Conservation (phyloP, 2,329 filamentous ascomycete species). For the Exophiala sideris region DNA sequence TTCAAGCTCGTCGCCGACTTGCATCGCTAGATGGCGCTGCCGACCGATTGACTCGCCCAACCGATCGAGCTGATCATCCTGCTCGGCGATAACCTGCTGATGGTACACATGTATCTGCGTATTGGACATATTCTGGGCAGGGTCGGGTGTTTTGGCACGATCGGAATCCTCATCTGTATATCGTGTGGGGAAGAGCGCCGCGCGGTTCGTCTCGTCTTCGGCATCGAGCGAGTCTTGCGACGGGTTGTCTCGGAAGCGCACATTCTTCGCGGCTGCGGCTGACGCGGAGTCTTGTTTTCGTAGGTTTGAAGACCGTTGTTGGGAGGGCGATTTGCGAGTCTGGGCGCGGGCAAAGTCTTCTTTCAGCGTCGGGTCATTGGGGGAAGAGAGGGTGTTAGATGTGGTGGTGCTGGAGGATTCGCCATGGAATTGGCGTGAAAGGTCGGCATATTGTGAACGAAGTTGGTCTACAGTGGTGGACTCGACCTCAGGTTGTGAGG, state of each 20-base stretch:
- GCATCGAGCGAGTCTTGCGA: slow-evolving; percentile 37
- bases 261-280: slow-evolving; percentile 60
- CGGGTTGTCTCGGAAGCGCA: slow-evolving; percentile 75
- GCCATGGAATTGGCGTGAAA: slow-evolving; percentile 77
- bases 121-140: slow-evolving; percentile 65
- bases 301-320: slow-evolving; percentile 29
- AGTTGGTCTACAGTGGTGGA: slow-evolving; percentile 53
- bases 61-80: slow-evolving; percentile 88
- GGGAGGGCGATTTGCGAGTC: slow-evolving; percentile 29
- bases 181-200: slow-evolving; percentile 55
- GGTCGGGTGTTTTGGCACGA: slow-evolving; percentile 55
- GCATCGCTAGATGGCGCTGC: slow-evolving; percentile 88
- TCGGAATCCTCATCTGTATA: slow-evolving; percentile 48
- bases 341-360: slow-evolving; percentile 63
- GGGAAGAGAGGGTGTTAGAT: slow-evolving; percentile 50
- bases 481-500: slow-evolving; percentile 38
- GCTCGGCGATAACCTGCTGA: slow-evolving; percentile 72
- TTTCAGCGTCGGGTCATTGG: slow-evolving; percentile 62
- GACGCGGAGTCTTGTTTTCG: slow-evolving; percentile 32
- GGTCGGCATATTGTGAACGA: slow-evolving; percentile 69
- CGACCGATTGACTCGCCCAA: slow-evolving; percentile 82
- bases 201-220: slow-evolving; percentile 53
- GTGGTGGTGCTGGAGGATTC: slow-evolving; percentile 49
- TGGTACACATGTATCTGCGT: slow-evolving; percentile 86
- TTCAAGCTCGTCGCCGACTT: slow-evolving; percentile 94